Base-by-base conservation (phyloP, 768 basidiomycete species). In the Ephemerocybe angulata region DNA sequence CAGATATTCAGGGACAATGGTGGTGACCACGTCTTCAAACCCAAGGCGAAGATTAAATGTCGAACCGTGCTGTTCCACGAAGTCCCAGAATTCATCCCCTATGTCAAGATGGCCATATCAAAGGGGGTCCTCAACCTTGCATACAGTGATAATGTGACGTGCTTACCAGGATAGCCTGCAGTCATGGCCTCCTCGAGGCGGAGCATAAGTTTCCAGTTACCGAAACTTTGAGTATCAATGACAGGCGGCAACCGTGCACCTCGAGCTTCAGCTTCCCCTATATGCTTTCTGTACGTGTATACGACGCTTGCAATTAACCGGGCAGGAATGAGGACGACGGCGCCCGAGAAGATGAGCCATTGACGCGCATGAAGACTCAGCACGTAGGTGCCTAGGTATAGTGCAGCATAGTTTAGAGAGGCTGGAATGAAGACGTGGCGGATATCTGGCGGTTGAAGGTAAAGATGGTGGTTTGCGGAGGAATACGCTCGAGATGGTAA, bases 1-100 rank as follows among this genome's bases (percentile, higher is more conserved):
- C 63, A 85, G 76, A 51, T 85, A 76, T 29, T 81, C 76, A 1
- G 83, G 84, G 21, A 71, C 74, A 0, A 70, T 69, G 2, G 83
- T 85, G 37, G 82, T 70, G 19, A 81, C 54, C 10, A 74, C 33
- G 56, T 79, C 72, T 4, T 70, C 66, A 70, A 76, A 82, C 56
- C 83, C 53, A n/a, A 80, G 53, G 8, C 72, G 70, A 52, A 80
- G 33, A 58, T 80, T 81, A 55, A 74, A 62, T n/a, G 75, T 71
- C 6, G 75, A 74, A 0, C 82, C 83, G 7, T 59, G 54, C 28
- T 63, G 55, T 25, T 70, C 67, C 4, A 77, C 22, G 2, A 68
- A 46, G 10, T 78, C 72, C 4, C 58, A 41, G 0, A 82, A 30
- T 1, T 72, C 75, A 52, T 84, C 82, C n/a, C 67, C 82, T 84